phyloP scores from a whole-genome alignment of 257 asterid genomes.

The Penstemon barbatus region DNA sequence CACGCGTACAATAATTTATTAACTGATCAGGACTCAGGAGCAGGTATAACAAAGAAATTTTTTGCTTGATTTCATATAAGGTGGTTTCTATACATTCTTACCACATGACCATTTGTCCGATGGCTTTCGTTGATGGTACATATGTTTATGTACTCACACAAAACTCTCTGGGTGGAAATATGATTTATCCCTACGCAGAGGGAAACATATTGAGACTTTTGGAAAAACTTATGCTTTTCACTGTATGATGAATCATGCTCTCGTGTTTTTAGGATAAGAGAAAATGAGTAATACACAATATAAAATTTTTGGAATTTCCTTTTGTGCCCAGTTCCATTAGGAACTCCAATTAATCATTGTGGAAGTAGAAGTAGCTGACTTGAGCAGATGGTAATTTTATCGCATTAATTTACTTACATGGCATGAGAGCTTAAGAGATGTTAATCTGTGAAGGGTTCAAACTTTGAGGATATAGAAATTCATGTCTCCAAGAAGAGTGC shows the following conservation, averaged over 20 bases:
- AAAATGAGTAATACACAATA: background rate
- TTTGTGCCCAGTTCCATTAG: background rate
- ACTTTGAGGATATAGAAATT: background rate
- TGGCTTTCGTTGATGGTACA: background rate
- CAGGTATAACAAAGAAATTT: no score
- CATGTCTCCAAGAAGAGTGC: conserved; percentile 16
- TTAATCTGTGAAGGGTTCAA: background rate
- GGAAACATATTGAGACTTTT: no score
- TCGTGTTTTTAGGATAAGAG: background rate
- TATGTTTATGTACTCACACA: no score
- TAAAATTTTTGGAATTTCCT: conserved; percentile 1
- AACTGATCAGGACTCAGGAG: no score
- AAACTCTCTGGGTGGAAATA: no score
- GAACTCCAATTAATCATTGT: background rate
- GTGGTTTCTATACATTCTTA: no score
- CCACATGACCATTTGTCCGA: background rate
- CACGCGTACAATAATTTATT: no score
- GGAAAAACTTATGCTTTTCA: no score
- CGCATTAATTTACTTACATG: no score
- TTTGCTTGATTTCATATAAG: no score
- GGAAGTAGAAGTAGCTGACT: conserved; percentile 12
- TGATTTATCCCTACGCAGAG: no score
- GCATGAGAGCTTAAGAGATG: no score
- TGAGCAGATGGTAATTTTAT: conserved; percentile 1
- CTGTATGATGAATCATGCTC: background rate